Evolutionary conservation across 2,329 filamentous ascomycete species (phyloP), one percentile per base, ranked within the genome.

Genomic region (Ascochyta lentis): DNA sequence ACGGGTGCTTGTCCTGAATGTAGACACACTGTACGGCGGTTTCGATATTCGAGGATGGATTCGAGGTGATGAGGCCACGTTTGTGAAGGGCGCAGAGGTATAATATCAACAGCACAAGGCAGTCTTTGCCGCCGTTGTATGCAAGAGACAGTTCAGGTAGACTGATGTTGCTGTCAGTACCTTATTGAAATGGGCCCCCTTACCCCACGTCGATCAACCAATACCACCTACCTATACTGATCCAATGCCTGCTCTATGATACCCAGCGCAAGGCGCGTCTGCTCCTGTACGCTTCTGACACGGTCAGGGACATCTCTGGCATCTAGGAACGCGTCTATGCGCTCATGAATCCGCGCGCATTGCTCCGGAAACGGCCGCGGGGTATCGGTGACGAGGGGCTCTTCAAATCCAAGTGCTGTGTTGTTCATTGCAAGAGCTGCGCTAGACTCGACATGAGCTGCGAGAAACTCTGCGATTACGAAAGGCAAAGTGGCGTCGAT

Each of bases 111-210:
- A 98, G 86, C 49, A 98, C 93, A 16, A 98, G 89, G 70, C 94
- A 98, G 82, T 98, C 95, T 77, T 99, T 99, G 58, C 95, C 95
- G 71, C 95, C 95, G 69, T 99, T 99, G 79, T 97, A 99, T 53
- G 94, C 96, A 61, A 98, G 82, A 5, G 93, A 92, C 58, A 98
- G 83, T 72, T 96, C 84, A 55, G 89, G 83, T 59, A 89, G 84
- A 55, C 91, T 95, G 67, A 57, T 40, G 49, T 31, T 44, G 38
- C 22, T 35, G 59, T 71, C 53, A 73, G 65, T 57, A 50, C 47
- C n/a, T 19, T 5, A 27, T 42, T 23, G 46, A 49, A 15, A 34
- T 33, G 37, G 42, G 39, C 55, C 44, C 29, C 45, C 43, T 37
- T 15, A n/a, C 41, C 47, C 35, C 46, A 51, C 47, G 15, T 19